phyloP scores from a whole-genome alignment of 2,329 filamentous ascomycete species.

The Calonectria hongkongensis region DNA sequence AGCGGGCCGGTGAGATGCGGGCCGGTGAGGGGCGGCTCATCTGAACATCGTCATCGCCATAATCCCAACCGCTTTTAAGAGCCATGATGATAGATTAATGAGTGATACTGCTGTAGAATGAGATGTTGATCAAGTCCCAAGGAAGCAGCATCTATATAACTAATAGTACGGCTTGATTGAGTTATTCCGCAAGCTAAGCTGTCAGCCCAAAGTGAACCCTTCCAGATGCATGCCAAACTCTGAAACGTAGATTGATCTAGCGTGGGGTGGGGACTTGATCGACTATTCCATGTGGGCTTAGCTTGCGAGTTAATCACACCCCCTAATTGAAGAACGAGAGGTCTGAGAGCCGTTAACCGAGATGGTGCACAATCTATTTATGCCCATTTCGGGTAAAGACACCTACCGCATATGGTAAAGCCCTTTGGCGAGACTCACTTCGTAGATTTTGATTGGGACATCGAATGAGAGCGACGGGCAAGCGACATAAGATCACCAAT shows the following conservation, averaged over 20 bases:
- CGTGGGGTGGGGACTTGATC: slow-evolving; percentile 11
- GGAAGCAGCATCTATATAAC: slow-evolving; percentile 7
- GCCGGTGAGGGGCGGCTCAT: too few species aligned
- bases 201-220: neutral
- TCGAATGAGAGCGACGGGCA: neutral
- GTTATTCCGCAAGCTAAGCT: neutral
- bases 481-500: neutral
- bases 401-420: neutral
- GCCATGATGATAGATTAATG: neutral
- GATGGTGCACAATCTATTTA: neutral
- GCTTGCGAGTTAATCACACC: slow-evolving; percentile 17
- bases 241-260: neutral
- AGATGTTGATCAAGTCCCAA: neutral
- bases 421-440: too few species aligned
- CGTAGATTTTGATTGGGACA: neutral
- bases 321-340: neutral
- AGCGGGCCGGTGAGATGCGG: too few species aligned
- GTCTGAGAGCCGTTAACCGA: slow-evolving; percentile 8
- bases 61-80: slow-evolving; percentile 24
- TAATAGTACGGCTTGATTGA: neutral
- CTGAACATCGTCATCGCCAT: neutral
- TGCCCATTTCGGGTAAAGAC: neutral
- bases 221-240: neutral
- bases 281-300: slow-evolving; percentile 5
- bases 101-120: neutral